A percentile compares a stretch with the other conserved stretches of the same genome.
These are phyloP conservation scores for Sanguinoderma infundibulare DNA, from an alignment of 1,284 basidiomycete species.

Conservation along the genomic window DNA sequence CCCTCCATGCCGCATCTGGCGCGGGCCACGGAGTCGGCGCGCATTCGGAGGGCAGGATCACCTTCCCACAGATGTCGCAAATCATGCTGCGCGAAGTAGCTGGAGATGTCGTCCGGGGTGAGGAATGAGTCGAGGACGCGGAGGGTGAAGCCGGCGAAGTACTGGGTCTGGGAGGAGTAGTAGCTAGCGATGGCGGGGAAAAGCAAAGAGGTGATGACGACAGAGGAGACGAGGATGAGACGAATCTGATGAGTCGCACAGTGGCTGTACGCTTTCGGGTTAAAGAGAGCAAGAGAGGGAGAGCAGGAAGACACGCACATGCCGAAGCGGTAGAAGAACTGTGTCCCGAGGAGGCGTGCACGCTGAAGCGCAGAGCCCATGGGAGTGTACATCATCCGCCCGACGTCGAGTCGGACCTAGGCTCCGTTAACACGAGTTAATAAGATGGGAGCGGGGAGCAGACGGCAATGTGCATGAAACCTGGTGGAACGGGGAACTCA, in stretches of 20 bases:
- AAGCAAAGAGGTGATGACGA: constrained; percentile 95
- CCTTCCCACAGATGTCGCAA: constrained; percentile 72
- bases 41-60: constrained; percentile 60
- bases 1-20: constrained; percentile 74
- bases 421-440: not conserved
- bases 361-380: constrained; percentile 35
- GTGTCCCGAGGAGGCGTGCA: constrained; percentile 48
- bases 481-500: not conserved
- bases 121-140: constrained; percentile 66
- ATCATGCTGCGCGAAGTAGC: constrained; percentile 60
- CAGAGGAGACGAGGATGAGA: constrained; percentile 89
- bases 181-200: constrained; percentile 91
- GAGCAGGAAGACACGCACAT: constrained; percentile 54
- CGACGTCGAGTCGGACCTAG: not conserved
- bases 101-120: constrained; percentile 53
- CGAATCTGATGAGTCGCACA: constrained; percentile 92
- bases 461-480: constrained; percentile 3
- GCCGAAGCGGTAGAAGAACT: constrained; percentile 73
- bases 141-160: constrained; percentile 59
- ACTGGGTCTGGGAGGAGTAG: constrained; percentile 69
- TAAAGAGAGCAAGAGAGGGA: constrained; percentile 10
- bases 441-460: not conserved
- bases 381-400: constrained; percentile 14
- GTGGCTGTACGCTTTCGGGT: constrained; percentile 51
- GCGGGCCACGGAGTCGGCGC: constrained; percentile 72